Evolutionary conservation across 345 rosid species (phyloP).

Genomic region (Odontarrhena argentea): DNA sequence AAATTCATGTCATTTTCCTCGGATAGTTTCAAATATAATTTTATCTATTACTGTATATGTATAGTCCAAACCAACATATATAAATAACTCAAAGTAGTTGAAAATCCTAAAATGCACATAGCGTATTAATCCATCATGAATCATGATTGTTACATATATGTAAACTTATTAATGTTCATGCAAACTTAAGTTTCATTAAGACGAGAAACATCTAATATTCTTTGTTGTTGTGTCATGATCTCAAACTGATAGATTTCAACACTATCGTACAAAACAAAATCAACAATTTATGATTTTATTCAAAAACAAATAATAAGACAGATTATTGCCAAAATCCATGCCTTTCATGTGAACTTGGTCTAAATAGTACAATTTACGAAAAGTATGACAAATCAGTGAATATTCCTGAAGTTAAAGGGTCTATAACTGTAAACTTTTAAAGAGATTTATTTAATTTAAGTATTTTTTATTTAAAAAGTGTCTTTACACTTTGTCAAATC

Average conservation of each 20-base stretch:
- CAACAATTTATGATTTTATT: background rate
- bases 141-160: background rate
- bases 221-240: slow-evolving; percentile 10
- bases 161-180: background rate
- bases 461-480: background rate
- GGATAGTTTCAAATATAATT: slow-evolving; percentile 14
- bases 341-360: slow-evolving; percentile 34
- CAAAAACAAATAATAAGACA: slow-evolving; percentile 2
- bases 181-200: background rate
- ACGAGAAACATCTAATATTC: background rate
- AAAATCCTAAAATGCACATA: background rate
- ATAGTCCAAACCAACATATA: slow-evolving; percentile 24
- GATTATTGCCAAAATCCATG: background rate
- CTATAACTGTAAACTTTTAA: slow-evolving; percentile 24
- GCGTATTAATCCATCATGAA: background rate
- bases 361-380: background rate
- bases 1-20: slow-evolving; percentile 28
- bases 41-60: background rate
- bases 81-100: background rate
- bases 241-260: slow-evolving; percentile 7
- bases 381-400: slow-evolving; percentile 16
- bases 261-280: slow-evolving; percentile 1
- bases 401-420: slow-evolving; percentile 18
- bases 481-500: slow-evolving; percentile 34
- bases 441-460: background rate